Conservation (phyloP, 495 filamentous ascomycete genomes). For the Penicilliopsis zonata region DNA sequence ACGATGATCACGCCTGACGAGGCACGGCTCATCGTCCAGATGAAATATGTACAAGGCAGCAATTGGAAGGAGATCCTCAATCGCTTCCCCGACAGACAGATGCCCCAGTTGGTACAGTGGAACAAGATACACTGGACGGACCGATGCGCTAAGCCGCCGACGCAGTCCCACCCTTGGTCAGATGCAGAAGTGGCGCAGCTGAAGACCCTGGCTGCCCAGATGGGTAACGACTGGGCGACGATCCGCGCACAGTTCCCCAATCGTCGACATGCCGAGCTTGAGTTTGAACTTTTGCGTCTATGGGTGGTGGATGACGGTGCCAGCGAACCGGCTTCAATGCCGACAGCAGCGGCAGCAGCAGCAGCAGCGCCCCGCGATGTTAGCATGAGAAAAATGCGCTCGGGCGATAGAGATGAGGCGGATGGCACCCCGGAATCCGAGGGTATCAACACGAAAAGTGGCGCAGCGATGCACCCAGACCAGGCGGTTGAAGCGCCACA, state of each 20-base stretch:
- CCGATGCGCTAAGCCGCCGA: constrained; percentile 18
- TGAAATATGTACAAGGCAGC: constrained; percentile 17
- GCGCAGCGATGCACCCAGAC: no score
- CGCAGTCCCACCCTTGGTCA: constrained; percentile 22
- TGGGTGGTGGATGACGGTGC: constrained; percentile 19
- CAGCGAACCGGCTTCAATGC: no score
- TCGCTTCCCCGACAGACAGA: constrained; percentile 15
- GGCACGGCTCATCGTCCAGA: constrained; percentile 17
- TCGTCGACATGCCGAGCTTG: constrained; percentile 22
- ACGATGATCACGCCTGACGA: constrained; percentile 23
- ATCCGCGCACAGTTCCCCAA: constrained; percentile 17
- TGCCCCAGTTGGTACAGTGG: constrained; percentile 14
- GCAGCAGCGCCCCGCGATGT: no score
- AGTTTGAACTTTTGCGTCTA: constrained; percentile 25
- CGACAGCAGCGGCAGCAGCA: no score
- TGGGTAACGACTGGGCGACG: constrained; percentile 20
- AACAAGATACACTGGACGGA: constrained; percentile 21
- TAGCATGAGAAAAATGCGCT: no score
- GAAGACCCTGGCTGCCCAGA: constrained; percentile 13
- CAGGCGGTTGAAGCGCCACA: no score
- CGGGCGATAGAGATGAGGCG: no score
- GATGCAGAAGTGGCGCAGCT: constrained; percentile 17
- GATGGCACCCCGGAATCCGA: no score
- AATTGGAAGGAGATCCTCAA: constrained; percentile 21
- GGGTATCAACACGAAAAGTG: no score